phyloP scores from a whole-genome alignment of 768 basidiomycete species.

The Agaricus subrufescens region DNA sequence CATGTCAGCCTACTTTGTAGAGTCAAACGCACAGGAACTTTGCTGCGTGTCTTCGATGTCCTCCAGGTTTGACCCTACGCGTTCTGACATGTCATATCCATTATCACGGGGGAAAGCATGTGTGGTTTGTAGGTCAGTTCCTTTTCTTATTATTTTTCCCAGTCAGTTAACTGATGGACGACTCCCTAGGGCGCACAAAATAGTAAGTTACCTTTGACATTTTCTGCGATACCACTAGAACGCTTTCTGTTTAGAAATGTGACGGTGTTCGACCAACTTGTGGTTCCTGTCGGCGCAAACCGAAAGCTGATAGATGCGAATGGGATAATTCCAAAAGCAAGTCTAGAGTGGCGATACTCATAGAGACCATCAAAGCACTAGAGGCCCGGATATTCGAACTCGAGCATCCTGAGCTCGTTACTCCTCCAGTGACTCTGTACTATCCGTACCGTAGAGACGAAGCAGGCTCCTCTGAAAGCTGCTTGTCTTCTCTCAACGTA shows the following conservation, averaged over 20 bases:
- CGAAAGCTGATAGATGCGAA: slow-evolving; percentile 66
- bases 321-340: slow-evolving; percentile 61
- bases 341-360: slow-evolving; percentile 56
- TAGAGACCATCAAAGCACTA: slow-evolving; percentile 53
- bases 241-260: slow-evolving; percentile 40
- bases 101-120: slow-evolving; percentile 50
- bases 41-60: slow-evolving; percentile 16
- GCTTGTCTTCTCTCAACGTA: slow-evolving; percentile 30
- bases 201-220: slow-evolving; percentile 26
- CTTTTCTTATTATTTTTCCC: background rate
- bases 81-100: slow-evolving; percentile 31
- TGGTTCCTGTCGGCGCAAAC: slow-evolving; percentile 54
- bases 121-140: slow-evolving; percentile 44
- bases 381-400: slow-evolving; percentile 53
- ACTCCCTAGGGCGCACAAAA: slow-evolving; percentile 40
- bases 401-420: slow-evolving; percentile 45
- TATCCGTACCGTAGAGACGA: slow-evolving; percentile 40
- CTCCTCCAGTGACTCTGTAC: slow-evolving; percentile 44
- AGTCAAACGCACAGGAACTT: slow-evolving; percentile 24
- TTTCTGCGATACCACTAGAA: background rate
- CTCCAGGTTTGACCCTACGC: slow-evolving; percentile 22
- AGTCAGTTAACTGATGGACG: slow-evolving; percentile 4
- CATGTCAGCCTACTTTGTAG: slow-evolving; percentile 12
- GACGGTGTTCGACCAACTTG: slow-evolving; percentile 63
- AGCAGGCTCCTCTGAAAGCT: slow-evolving; percentile 27